Evolutionary conservation across 2,329 filamentous ascomycete species (phyloP), one percentile per base, ranked within the genome.

Genomic region (Colletotrichum cereale): DNA sequence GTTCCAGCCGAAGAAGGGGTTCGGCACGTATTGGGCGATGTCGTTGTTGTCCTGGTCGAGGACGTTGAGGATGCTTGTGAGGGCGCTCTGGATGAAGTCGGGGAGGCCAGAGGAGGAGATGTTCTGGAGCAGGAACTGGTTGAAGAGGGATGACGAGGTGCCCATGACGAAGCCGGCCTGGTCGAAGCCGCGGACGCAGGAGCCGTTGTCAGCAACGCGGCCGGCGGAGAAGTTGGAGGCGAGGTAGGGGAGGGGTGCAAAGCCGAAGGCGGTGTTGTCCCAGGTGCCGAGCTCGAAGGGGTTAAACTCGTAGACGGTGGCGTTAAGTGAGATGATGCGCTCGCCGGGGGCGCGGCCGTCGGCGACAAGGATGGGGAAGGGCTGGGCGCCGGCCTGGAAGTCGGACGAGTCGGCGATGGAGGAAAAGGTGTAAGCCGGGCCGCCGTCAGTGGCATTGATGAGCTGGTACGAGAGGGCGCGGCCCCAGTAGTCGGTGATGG

Each of bases 401-500:
- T 79, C 76, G 56, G 80, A 78, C 16, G 2, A 74, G 53, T 84
- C 75, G 82, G 79, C 83, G 75, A 85, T 84, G 4, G 93, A 96
- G 3, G 94, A 97, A 84, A 91, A 97, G 5, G 95, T 97, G 77
- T 92, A 95, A 18, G 85, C 86, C 18, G 92, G 89, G 0, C 93
- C 95, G 48, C 95, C 95, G 72, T 93, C 82, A 1, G 86, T 87
- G 7, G 89, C 92, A 78, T 96, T 93, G 78, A 97, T 88, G 58
- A 97, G 87, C 82, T 97, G 95, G 81, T 92, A 97, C 1, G 91
- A 91, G n/a, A 97, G 86, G 57, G 93, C 93, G 69, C 95, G 92
- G 36, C 93, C 93, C 92, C 95, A 97, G 80, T 94, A 94, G 83
- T 98, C 95, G 0, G 95, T 97, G 68, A 97, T 86, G 11, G 93